phyloP scores from a whole-genome alignment of 257 asterid species.

The Coffea eugenioides region DNA sequence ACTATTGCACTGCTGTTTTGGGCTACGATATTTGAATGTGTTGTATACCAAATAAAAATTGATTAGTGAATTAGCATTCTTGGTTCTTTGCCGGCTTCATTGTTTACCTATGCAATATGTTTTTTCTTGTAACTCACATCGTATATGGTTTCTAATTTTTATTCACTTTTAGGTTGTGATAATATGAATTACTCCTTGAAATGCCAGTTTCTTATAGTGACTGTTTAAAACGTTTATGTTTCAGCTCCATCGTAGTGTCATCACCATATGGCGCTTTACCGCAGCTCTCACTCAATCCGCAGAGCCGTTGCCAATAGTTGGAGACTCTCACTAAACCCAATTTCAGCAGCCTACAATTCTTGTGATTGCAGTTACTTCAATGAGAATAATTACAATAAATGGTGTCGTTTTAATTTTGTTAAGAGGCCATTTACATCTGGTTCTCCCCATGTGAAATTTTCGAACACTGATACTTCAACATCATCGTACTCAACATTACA shows the following conservation, averaged over 20 bases:
- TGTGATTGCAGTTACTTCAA: constrained; percentile 1
- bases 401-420: background rate
- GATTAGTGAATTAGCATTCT: background rate
- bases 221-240: background rate
- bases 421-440: constrained; percentile 14
- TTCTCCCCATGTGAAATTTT: constrained; percentile 1
- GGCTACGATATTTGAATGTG: background rate
- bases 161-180: background rate
- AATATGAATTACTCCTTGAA: background rate
- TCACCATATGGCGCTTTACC: constrained; percentile 46
- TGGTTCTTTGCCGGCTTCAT: background rate
- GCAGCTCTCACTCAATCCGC: constrained; percentile 47
- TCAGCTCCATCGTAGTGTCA: background rate
- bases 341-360: constrained; percentile 5
- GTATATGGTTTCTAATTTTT: background rate
- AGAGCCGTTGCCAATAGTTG: constrained; percentile 25
- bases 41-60: too few species aligned
- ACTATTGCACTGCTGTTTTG: background rate
- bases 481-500: constrained; percentile 48
- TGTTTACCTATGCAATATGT: background rate
- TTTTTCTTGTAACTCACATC: background rate
- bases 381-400: constrained; percentile 24
- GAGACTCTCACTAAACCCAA: constrained; percentile 16
- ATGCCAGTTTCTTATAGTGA: constrained; percentile 1
- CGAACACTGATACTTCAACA: constrained; percentile 10